phyloP scores from a whole-genome alignment of 192 early-diverging fungal genomes.

The Rhizophagus clarus region DNA sequence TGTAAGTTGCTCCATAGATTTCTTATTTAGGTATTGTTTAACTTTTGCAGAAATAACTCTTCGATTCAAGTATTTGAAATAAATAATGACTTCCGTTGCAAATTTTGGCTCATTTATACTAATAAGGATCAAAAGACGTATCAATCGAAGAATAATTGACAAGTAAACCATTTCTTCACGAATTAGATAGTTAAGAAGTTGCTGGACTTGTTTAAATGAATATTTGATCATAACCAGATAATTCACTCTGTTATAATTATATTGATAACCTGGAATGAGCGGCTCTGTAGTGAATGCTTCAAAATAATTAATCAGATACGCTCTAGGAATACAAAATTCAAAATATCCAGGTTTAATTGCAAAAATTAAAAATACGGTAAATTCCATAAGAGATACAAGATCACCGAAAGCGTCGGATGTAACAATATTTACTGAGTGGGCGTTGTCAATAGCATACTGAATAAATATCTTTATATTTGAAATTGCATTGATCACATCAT shows the following conservation, averaged over 20 bases:
- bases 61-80: slow-evolving; percentile 1
- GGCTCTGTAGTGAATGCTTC: not conserved
- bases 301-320: slow-evolving; percentile 23
- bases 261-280: not conserved
- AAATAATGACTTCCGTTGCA: not conserved
- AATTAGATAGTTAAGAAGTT: not conserved
- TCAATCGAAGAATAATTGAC: slow-evolving; percentile 4
- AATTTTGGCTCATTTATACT: slow-evolving; percentile 10
- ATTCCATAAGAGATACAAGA: slow-evolving; percentile 24
- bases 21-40: not conserved
- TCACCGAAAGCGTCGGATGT: not conserved
- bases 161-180: not conserved
- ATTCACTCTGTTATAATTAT: not conserved
- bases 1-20: not conserved
- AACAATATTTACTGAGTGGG: not conserved
- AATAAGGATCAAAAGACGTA: slow-evolving; percentile 24
- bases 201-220: not conserved
- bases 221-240: not conserved
- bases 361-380: slow-evolving; percentile 9
- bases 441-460: slow-evolving; percentile 12
- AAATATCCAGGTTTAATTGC: not conserved
- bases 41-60: not conserved
- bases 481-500: slow-evolving; percentile 2
- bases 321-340: slow-evolving; percentile 14
- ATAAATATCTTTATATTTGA: not conserved